Conservation (phyloP, 2,329 filamentous ascomycete genomes). For the Elsinoe arachidis region DNA sequence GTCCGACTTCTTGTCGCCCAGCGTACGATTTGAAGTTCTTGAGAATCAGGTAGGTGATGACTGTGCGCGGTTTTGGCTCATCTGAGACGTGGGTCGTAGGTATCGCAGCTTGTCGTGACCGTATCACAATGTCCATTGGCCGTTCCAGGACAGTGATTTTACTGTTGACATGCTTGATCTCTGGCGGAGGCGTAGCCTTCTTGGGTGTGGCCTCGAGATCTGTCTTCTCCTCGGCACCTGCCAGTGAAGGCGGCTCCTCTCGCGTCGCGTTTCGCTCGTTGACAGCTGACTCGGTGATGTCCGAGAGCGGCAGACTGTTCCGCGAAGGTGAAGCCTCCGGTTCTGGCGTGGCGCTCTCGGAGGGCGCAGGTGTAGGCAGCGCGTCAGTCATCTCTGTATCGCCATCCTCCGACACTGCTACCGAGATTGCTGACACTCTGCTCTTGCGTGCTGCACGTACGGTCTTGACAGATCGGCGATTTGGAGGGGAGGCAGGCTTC, state of each 20-base stretch:
- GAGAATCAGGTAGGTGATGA: conserved; percentile 84
- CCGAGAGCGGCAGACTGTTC: conserved; percentile 55
- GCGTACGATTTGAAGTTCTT: conserved; percentile 99
- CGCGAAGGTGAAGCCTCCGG: conserved; percentile 26
- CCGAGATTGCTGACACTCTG: conserved; percentile 30
- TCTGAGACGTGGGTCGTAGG: conserved; percentile 61
- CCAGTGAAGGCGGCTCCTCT: conserved; percentile 16
- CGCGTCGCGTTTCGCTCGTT: conserved; percentile 44
- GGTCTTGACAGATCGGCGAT: conserved; percentile 54
- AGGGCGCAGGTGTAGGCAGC: conserved; percentile 12
- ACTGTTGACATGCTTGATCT: conserved; percentile 62
- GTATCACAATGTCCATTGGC: conserved; percentile 89
- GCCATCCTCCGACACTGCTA: conserved; percentile 21
- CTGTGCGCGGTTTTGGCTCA: conserved; percentile 74
- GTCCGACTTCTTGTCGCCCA: conserved; percentile 86
- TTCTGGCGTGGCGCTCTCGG: conserved; percentile 39
- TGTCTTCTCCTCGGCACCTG: conserved; percentile 21
- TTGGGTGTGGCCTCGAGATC: conserved; percentile 32
- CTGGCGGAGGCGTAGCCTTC: conserved; percentile 13
- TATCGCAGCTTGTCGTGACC: conserved; percentile 62
- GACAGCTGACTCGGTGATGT: conserved; percentile 61
- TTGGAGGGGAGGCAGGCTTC: conserved; percentile 52
- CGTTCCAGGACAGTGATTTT: conserved; percentile 72
- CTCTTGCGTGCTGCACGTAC: conserved; percentile 35
- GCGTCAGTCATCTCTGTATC: conserved; percentile 13